Conservation (phyloP, 192 early-diverging fungal genomes). For the Chytriomyces confervae region DNA sequence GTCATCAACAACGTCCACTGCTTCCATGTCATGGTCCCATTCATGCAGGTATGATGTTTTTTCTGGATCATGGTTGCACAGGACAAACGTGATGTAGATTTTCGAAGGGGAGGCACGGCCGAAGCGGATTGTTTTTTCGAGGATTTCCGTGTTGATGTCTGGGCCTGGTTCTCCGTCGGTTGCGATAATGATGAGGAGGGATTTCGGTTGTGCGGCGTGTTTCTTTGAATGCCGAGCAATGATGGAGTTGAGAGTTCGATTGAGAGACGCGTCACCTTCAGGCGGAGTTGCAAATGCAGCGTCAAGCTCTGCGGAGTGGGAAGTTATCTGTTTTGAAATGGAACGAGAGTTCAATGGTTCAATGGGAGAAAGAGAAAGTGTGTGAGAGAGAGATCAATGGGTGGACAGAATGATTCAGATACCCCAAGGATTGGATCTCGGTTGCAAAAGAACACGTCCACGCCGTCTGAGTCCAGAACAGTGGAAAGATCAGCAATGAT, state of each 20-base stretch:
- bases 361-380: too few species aligned
- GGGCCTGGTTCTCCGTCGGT: slow-evolving; percentile 17
- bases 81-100: neutral
- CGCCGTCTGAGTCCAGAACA: slow-evolving; percentile 4
- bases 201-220: neutral
- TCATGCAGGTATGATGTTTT: slow-evolving; percentile 12
- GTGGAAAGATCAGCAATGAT: neutral
- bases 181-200: slow-evolving; percentile 1
- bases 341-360: too few species aligned
- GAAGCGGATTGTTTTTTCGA: neutral
- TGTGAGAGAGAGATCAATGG: too few species aligned
- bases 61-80: slow-evolving; percentile 7
- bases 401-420: too few species aligned
- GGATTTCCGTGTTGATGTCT: neutral
- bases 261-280: neutral
- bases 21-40: neutral
- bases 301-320: neutral
- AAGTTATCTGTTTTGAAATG: neutral
- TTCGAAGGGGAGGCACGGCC: neutral
- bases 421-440: neutral
- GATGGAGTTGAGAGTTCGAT: neutral
- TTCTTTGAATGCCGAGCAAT: neutral
- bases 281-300: slow-evolving; percentile 8
- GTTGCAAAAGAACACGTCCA: slow-evolving; percentile 18
- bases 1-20: slow-evolving; percentile 21